phyloP scores from a whole-genome alignment of 768 basidiomycete species.

The Mycena epipterygia region DNA sequence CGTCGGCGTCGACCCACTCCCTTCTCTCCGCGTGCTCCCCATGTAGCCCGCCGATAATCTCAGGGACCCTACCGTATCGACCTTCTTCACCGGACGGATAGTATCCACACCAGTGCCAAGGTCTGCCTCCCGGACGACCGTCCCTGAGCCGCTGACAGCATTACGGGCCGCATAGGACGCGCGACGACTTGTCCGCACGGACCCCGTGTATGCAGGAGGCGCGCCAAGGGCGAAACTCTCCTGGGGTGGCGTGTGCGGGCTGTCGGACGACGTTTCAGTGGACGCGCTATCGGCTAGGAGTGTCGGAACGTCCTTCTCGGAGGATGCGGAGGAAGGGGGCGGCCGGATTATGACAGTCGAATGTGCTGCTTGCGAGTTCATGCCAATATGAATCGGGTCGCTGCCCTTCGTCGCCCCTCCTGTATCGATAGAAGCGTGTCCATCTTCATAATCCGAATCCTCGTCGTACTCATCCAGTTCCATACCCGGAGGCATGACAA shows the following conservation, averaged over 20 bases:
- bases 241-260: constrained; percentile 51
- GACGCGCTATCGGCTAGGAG: constrained; percentile 54
- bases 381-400: constrained; percentile 59
- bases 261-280: constrained; percentile 61
- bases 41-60: constrained; percentile 86
- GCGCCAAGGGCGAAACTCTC: constrained; percentile 57
- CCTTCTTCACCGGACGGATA: constrained; percentile 93
- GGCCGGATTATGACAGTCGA: constrained; percentile 78
- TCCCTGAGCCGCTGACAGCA: constrained; percentile 73
- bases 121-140: constrained; percentile 84
- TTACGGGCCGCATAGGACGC: constrained; percentile 86
- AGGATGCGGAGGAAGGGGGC: constrained; percentile 47
- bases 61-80: constrained; percentile 84
- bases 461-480: constrained; percentile 64
- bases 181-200: constrained; percentile 72
- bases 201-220: constrained; percentile 83
- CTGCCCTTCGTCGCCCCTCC: constrained; percentile 76
- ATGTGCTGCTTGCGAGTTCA: constrained; percentile 69
- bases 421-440: constrained; percentile 68
- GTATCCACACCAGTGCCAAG: constrained; percentile 92
- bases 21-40: constrained; percentile 76
- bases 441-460: constrained; percentile 54
- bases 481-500: constrained; percentile 68
- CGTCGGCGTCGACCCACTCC: constrained; percentile 59
- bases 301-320: constrained; percentile 58